Base-by-base conservation (phyloP, 768 basidiomycete genomes). In the Boletellus ananiceps region DNA sequence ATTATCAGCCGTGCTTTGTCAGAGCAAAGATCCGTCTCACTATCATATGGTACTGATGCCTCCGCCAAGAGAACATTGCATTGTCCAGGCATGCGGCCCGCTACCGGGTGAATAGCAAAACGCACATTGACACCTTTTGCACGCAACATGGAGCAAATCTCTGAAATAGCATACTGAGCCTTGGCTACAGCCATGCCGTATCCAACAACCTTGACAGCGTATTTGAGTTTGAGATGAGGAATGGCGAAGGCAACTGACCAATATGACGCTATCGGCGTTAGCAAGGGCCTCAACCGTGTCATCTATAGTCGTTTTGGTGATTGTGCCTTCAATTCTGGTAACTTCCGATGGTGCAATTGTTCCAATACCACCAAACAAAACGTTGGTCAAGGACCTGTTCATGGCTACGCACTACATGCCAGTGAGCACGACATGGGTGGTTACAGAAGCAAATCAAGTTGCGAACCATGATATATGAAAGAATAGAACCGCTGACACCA, bases 121-220 rank as follows among this genome's bases (percentile, higher is more conserved):
- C 88, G 82, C 37, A 91, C 88, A 43, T 83, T 88, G 59, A 91
- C 74, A 12, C 81, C 88, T 60, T 83, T 88, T 7, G 82, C 74
- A 41, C 84, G 74, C 34, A 93, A 74, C 68, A 86, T 78, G 0
- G 79, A 72, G 16, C 83, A 83, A 36, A 93, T 89, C 56, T 93
- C 91, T 6, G 77, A 74, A 51, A 82, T 80, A 13, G 83, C 81
- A 63, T 87, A 88, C 58, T 93, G 91, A 5, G 91, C 91, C 64
- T 90, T 92, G 18, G 91, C 90, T 1, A 93, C 90, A 25, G 91
- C 91, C 88, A 93, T 91, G 33, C 91, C 91, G 61, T 93, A 92
- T 13, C 88, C 87, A 14, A 90, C 85, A 32, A 87, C 83, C 85
- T 86, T 46, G 25, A 37, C 11, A 42, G 40, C 40, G 9, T 8